phyloP scores from a whole-genome alignment of 2,329 filamentous ascomycete species.

The Ophiostoma novo-ulmi region DNA sequence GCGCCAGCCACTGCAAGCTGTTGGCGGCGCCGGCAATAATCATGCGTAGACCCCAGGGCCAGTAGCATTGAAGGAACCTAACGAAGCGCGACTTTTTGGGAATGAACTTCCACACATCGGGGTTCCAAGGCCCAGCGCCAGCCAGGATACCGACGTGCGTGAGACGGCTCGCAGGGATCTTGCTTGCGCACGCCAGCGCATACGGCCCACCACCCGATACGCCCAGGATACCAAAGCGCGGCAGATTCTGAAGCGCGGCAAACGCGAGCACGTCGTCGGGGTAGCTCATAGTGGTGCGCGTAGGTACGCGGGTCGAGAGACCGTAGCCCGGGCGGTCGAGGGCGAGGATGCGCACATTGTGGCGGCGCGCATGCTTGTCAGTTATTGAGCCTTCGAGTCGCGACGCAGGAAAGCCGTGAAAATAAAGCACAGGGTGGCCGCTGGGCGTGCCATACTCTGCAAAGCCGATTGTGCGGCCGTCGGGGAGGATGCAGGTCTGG shows the following conservation, averaged over 20 bases:
- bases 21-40: constrained; percentile 28
- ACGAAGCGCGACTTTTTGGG: constrained; percentile 29
- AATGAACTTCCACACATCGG: constrained; percentile 29
- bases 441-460: constrained; percentile 36
- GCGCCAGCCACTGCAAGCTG: constrained; percentile 28
- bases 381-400: constrained; percentile 36
- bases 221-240: constrained; percentile 35
- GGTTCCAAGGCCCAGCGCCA: constrained; percentile 35
- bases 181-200: constrained; percentile 35
- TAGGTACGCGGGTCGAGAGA: constrained; percentile 36
- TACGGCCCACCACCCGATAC: constrained; percentile 37
- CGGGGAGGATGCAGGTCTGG: constrained; percentile 36
- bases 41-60: constrained; percentile 28
- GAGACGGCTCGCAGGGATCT: constrained; percentile 28
- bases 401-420: constrained; percentile 42
- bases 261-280: constrained; percentile 35
- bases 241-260: constrained; percentile 30
- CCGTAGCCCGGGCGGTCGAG: constrained; percentile 43
- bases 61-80: constrained; percentile 28
- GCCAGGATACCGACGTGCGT: constrained; percentile 38
- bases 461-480: constrained; percentile 40
- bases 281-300: constrained; percentile 35
- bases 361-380: constrained; percentile 30
- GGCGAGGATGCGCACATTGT: constrained; percentile 35
- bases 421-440: constrained; percentile 37